Conservation (phyloP, 495 filamentous ascomycete genomes). For the Umbilicaria muhlenbergii region DNA sequence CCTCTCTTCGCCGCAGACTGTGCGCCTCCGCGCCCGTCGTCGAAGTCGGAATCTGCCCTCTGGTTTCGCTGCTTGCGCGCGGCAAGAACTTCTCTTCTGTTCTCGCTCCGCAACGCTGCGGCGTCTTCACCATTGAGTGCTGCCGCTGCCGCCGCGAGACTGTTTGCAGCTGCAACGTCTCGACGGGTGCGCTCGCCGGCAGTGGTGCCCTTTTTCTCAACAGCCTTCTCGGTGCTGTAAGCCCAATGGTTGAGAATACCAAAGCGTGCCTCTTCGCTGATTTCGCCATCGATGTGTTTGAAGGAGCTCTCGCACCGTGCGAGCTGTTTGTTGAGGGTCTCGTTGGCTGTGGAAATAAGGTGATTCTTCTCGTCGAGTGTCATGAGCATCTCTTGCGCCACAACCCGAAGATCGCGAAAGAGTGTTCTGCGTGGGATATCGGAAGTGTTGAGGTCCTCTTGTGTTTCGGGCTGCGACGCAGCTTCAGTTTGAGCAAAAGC, state of each 20-base stretch:
- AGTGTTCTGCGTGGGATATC: constrained; percentile 42
- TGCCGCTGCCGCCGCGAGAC: constrained; percentile 48
- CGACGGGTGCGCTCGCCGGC: constrained; percentile 56
- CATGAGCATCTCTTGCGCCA: constrained; percentile 61
- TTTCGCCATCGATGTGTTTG: constrained; percentile 69
- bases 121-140: constrained; percentile 65
- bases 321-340: constrained; percentile 75
- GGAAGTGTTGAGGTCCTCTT: constrained; percentile 28
- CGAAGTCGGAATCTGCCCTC: constrained; percentile 60
- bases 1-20: constrained; percentile 40
- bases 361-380: constrained; percentile 94
- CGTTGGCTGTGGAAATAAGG: constrained; percentile 76
- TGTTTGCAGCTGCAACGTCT: constrained; percentile 55
- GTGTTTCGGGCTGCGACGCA: constrained; percentile 16
- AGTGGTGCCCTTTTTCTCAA: constrained; percentile 39
- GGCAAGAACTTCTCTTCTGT: constrained; percentile 59
- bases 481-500: constrained; percentile 28
- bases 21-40: constrained; percentile 40
- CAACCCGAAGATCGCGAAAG: constrained; percentile 43
- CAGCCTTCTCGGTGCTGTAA: constrained; percentile 65
- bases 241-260: constrained; percentile 93
- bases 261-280: constrained; percentile 85
- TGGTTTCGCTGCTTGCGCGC: constrained; percentile 55
- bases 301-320: constrained; percentile 68
- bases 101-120: constrained; percentile 58